Percentiles rank a stretch among this genome's conserved stretches.
These are phyloP conservation scores for Otatea glauca DNA, from an alignment of 176 grass and related monocot species.

Conservation along the genomic window DNA sequence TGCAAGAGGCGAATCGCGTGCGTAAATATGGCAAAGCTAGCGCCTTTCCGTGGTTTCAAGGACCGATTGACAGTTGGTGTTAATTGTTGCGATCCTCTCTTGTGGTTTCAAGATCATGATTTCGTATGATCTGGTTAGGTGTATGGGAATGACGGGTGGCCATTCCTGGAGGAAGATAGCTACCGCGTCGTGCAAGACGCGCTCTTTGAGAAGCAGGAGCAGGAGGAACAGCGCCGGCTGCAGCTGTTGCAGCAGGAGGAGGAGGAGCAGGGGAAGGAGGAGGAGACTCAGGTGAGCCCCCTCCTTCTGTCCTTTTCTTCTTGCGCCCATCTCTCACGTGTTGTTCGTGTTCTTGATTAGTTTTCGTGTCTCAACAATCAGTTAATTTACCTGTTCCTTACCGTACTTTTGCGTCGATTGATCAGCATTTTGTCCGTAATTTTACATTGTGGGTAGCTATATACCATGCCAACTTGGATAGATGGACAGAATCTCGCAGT, in stretches of 20 bases:
- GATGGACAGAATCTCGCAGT: too few species aligned
- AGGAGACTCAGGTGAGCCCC: background rate
- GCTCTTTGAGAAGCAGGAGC: slow-evolving; percentile 37
- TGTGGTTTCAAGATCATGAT: background rate
- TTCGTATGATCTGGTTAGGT: background rate
- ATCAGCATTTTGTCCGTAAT: too few species aligned
- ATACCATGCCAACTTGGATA: too few species aligned
- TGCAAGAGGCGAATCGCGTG: background rate
- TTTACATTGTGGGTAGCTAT: too few species aligned
- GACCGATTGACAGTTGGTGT: too few species aligned
- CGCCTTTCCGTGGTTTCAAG: background rate
- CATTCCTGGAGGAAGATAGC: background rate
- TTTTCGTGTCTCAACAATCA: too few species aligned
- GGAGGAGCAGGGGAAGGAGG: background rate
- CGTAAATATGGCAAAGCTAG: background rate
- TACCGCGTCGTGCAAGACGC: slow-evolving; percentile 33
- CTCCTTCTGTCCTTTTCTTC: background rate
- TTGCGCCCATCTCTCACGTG: background rate
- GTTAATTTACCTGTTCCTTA: too few species aligned
- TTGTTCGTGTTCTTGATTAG: too few species aligned
- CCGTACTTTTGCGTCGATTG: too few species aligned
- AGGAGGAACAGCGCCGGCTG: background rate
- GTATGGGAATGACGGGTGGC: background rate
- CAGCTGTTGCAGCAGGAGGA: background rate
- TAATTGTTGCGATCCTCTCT: background rate